Evolutionary conservation across 2,329 filamentous ascomycete species (phyloP).

Genomic region (Colletotrichum plurivorum): DNA sequence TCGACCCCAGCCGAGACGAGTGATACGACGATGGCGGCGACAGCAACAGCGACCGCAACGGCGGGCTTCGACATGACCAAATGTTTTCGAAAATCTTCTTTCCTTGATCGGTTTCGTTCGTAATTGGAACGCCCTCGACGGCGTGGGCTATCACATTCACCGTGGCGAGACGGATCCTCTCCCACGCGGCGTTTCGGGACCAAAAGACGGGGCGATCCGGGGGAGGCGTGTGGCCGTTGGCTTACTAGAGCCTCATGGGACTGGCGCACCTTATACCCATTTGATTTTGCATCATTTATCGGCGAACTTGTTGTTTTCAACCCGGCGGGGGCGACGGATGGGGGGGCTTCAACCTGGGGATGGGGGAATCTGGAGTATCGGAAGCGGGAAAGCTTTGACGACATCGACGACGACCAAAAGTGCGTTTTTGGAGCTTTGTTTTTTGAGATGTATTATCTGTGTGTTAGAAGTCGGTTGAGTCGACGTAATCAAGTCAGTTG

Average conservation of each 20-base stretch:
- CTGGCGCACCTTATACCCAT: slow-evolving; percentile 34
- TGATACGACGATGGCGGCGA: background rate
- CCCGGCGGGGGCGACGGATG: background rate
- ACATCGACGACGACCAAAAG: slow-evolving; percentile 7
- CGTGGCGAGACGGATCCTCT: slow-evolving; percentile 8
- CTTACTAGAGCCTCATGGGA: slow-evolving; percentile 31
- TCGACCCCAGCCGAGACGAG: slow-evolving; percentile 32
- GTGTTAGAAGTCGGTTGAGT: slow-evolving; percentile 3
- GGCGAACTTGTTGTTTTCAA: background rate
- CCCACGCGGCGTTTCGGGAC: slow-evolving; percentile 16
- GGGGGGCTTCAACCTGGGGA: background rate
- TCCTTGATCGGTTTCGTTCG: no score
- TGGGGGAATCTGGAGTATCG: slow-evolving; percentile 8
- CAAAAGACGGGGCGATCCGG: slow-evolving; percentile 2
- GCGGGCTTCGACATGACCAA: no score
- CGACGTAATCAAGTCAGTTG: background rate
- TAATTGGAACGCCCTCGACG: no score
- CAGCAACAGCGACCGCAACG: background rate
- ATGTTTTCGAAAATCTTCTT: no score
- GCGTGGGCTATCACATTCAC: background rate
- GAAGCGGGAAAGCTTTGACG: slow-evolving; percentile 10
- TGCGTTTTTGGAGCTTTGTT: slow-evolving; percentile 2
- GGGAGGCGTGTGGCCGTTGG: background rate
- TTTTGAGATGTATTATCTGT: background rate
- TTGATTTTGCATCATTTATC: slow-evolving; percentile 24